phyloP scores from a whole-genome alignment of 495 filamentous ascomycete genomes.

The Tetracladium setigerum region DNA sequence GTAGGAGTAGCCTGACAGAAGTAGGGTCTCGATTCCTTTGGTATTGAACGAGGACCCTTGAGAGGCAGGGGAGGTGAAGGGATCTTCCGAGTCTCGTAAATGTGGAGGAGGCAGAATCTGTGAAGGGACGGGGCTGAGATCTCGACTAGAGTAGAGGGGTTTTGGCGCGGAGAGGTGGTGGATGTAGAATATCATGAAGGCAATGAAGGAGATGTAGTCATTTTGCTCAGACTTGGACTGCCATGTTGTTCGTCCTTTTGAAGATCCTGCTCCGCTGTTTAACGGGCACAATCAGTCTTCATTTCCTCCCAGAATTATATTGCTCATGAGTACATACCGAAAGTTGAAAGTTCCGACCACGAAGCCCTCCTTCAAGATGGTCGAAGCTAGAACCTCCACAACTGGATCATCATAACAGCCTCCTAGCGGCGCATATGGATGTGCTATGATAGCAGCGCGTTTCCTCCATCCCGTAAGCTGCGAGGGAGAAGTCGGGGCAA shows the following conservation, averaged over 20 bases:
- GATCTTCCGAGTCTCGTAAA: background rate
- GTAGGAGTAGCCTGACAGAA: conserved; percentile 87
- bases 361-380: conserved; percentile 59
- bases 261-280: conserved; percentile 69
- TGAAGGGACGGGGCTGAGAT: conserved; percentile 17
- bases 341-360: conserved; percentile 91
- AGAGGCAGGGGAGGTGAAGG: background rate
- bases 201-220: conserved; percentile 75
- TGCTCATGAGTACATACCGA: conserved; percentile 42
- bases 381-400: conserved; percentile 52
- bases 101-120: conserved; percentile 11
- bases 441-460: conserved; percentile 72
- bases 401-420: conserved; percentile 79
- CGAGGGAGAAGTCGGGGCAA: conserved; percentile 20
- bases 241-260: conserved; percentile 76
- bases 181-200: conserved; percentile 68
- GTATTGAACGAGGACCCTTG: background rate
- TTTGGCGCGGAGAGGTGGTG: conserved; percentile 31
- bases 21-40: conserved; percentile 21
- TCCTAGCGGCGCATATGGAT: conserved; percentile 85
- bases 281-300: conserved; percentile 1
- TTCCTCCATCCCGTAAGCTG: conserved; percentile 31
- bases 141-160: conserved; percentile 5
- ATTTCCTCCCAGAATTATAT: background rate
- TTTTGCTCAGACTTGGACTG: conserved; percentile 67